These are phyloP conservation scores for Ambispora gerdemannii DNA, from an alignment of 192 early-diverging fungal genomes.

Conservation along the genomic window DNA sequence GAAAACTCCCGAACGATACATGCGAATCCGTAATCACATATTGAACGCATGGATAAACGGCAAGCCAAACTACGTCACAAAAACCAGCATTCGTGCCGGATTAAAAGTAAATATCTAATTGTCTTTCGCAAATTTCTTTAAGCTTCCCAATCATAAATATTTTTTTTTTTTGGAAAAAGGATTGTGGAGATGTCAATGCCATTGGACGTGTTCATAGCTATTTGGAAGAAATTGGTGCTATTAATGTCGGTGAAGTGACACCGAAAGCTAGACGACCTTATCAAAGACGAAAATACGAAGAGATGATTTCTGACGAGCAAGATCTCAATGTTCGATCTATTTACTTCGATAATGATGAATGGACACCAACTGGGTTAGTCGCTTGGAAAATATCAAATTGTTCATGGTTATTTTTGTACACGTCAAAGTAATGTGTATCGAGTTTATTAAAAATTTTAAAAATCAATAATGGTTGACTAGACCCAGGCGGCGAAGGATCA, in stretches of 20 bases:
- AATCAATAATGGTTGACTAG: neutral
- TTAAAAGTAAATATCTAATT: constrained; percentile 44
- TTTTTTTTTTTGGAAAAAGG: constrained; percentile 30
- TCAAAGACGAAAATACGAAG: neutral
- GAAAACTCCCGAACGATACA: constrained; percentile 88
- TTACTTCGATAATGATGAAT: neutral
- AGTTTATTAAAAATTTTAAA: neutral
- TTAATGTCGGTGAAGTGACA: constrained; percentile 66
- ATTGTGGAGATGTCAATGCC: constrained; percentile 92
- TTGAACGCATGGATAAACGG: constrained; percentile 69
- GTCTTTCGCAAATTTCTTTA: neutral
- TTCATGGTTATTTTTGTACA: neutral
- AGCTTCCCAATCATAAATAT: neutral
- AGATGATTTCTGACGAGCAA: neutral
- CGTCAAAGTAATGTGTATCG: neutral
- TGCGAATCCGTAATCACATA: constrained; percentile 85
- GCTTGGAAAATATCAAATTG: neutral
- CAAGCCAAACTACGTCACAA: constrained; percentile 76
- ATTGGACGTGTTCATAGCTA: constrained; percentile 83
- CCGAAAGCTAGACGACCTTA: constrained; percentile 1
- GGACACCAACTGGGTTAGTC: neutral
- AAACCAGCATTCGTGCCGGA: constrained; percentile 71
- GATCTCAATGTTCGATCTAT: neutral
- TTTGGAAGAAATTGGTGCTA: constrained; percentile 71
- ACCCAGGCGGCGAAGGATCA: no score